These are phyloP conservation scores for Alternaria incomplexa DNA, from an alignment of 2,329 filamentous ascomycete species.

Conservation along the genomic window DNA sequence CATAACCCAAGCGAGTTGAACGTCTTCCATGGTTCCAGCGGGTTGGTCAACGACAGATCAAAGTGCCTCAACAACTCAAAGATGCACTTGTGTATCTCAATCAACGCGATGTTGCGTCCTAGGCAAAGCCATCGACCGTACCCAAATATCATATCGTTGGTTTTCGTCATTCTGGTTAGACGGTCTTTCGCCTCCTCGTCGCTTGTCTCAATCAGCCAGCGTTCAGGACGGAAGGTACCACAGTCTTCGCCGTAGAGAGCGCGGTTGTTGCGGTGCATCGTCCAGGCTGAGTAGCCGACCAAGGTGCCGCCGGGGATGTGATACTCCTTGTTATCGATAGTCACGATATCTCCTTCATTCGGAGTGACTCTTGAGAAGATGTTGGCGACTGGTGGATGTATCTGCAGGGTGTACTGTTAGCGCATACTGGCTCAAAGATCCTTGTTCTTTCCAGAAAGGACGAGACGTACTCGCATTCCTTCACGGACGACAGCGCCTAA, in stretches of 20 bases:
- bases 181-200: conserved; percentile 28
- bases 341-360: conserved; percentile 40
- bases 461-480: conserved; percentile 43
- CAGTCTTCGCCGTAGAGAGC: conserved; percentile 49
- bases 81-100: conserved; percentile 50
- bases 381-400: conserved; percentile 51
- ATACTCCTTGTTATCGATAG: conserved; percentile 31
- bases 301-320: conserved; percentile 45
- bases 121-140: conserved; percentile 46
- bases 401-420: conserved; percentile 8
- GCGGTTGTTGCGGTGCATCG: conserved; percentile 41
- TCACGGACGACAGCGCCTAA: conserved; percentile 57
- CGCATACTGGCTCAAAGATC: neutral
- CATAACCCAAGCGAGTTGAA: conserved; percentile 37
- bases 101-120: conserved; percentile 40
- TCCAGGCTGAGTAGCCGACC: conserved; percentile 42
- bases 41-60: conserved; percentile 41
- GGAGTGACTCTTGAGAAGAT: conserved; percentile 42
- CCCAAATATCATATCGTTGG: conserved; percentile 47
- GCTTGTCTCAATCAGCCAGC: conserved; percentile 51
- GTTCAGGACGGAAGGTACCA: conserved; percentile 56
- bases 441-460: neutral
- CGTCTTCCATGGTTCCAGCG: conserved; percentile 37
- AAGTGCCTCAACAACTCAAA: conserved; percentile 50
- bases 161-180: conserved; percentile 39